Conservation (phyloP, 1,284 basidiomycete species). For the Boletellus deceptivus region DNA sequence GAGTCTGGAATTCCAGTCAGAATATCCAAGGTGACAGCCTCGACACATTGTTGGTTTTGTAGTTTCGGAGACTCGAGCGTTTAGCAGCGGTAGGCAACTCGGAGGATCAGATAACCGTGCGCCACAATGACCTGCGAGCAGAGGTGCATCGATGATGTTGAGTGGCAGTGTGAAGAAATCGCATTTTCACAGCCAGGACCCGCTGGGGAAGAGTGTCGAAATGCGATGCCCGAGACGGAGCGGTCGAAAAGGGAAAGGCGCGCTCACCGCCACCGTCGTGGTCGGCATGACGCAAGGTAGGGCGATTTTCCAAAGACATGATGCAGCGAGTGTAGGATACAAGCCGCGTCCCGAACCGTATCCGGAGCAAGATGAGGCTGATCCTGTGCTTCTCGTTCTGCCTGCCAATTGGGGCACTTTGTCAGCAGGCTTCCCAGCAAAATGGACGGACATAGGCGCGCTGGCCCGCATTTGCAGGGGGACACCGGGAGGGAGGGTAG, state of each 20-base stretch:
- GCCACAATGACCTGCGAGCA: conserved; percentile 19
- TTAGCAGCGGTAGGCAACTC: conserved; percentile 27
- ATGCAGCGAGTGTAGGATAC: conserved; percentile 6
- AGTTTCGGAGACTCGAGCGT: conserved; percentile 24
- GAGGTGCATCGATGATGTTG: conserved; percentile 15
- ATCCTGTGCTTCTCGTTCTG: conserved; percentile 24
- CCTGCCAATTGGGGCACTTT: conserved; percentile 6
- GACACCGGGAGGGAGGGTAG: conserved; percentile 18
- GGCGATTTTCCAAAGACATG: conserved; percentile 9
- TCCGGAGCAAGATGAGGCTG: conserved; percentile 17
- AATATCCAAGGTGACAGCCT: conserved; percentile 19
- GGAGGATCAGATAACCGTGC: conserved; percentile 33
- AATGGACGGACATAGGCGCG: neutral
- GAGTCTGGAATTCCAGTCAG: conserved; percentile 30
- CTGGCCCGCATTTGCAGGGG: neutral
- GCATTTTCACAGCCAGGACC: conserved; percentile 34
- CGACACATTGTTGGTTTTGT: conserved; percentile 35
- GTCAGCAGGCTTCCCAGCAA: neutral
- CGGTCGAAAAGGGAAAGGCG: conserved; percentile 21
- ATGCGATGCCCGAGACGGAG: conserved; percentile 27
- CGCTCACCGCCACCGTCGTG: conserved; percentile 31
- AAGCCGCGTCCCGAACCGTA: conserved; percentile 18
- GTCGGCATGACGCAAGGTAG: conserved; percentile 28
- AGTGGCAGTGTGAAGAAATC: conserved; percentile 33
- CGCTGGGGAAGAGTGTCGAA: conserved; percentile 27